Evolutionary conservation across 768 basidiomycete species (phyloP).

Genomic region (Lyophyllum decastes): DNA sequence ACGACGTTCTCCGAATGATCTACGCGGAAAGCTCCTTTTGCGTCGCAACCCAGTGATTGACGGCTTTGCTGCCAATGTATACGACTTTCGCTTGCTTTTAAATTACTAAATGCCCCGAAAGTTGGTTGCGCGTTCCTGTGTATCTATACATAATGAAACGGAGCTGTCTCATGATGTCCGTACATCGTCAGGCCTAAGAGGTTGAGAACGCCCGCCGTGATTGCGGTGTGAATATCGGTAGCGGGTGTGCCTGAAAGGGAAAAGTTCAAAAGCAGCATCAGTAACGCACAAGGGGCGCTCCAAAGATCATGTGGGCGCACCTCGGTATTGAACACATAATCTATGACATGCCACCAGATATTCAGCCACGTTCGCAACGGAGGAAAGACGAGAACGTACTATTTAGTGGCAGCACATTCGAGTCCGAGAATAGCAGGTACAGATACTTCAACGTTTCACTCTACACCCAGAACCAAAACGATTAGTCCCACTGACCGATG

Average conservation of each 20-base stretch:
- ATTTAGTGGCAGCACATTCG: conserved; percentile 67
- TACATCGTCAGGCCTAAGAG: background rate
- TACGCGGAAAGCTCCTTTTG: too few relatives aligned
- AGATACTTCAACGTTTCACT: conserved; percentile 93
- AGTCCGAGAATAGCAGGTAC: conserved; percentile 86
- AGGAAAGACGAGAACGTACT: conserved; percentile 45
- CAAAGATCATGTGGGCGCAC: conserved; percentile 32
- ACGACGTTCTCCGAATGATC: too few relatives aligned
- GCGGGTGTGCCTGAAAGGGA: conserved; percentile 31
- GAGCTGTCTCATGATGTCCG: too few relatives aligned
- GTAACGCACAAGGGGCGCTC: background rate
- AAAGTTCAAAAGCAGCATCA: background rate
- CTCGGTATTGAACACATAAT: conserved; percentile 93
- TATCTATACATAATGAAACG: background rate
- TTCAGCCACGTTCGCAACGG: background rate
- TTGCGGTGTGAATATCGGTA: conserved; percentile 33
- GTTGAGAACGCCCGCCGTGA: conserved; percentile 15
- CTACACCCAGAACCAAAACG: conserved; percentile 35
- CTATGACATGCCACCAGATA: conserved; percentile 32
- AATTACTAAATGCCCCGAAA: too few relatives aligned
- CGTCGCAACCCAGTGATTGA: too few relatives aligned
- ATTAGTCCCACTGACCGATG: background rate
- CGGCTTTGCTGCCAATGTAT: too few relatives aligned
- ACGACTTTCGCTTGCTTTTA: too few relatives aligned
- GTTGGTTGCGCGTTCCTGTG: background rate